Conservation (phyloP, 768 basidiomycete species). For the Naematelia encephala region DNA sequence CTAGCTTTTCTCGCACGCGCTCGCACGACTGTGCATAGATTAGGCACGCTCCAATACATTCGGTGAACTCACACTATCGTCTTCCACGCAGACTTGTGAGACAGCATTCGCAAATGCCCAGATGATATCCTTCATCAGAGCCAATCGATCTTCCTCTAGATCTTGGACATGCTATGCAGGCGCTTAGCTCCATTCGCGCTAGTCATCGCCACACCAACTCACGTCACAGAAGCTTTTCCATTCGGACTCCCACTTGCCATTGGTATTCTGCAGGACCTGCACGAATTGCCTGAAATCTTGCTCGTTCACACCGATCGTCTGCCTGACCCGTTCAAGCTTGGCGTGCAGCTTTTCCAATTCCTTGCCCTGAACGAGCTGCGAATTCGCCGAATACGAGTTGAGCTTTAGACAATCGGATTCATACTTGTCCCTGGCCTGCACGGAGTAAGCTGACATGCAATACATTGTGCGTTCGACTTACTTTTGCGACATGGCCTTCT, state of each 20-base stretch:
- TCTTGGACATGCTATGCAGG: constrained; percentile 69
- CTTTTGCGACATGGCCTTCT: constrained; percentile 75
- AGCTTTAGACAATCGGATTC: constrained; percentile 87
- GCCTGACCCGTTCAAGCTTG: constrained; percentile 82
- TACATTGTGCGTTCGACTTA: constrained; percentile 13
- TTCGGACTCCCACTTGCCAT: constrained; percentile 80
- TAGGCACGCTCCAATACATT: constrained; percentile 1
- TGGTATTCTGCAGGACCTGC: constrained; percentile 71
- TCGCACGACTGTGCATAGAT: constrained; percentile 72
- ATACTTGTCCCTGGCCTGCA: constrained; percentile 79
- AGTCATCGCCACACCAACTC: constrained; percentile 12
- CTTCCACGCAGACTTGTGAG: constrained; percentile 90
- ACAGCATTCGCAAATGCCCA: constrained; percentile 96
- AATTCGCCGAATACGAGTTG: constrained; percentile 89
- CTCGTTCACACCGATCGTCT: constrained; percentile 86
- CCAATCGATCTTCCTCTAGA: constrained; percentile 88
- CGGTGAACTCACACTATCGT: constrained; percentile 73
- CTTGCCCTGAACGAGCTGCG: constrained; percentile 83
- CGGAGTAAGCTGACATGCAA: not conserved
- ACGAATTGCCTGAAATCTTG: constrained; percentile 87
- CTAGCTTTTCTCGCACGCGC: constrained; percentile 75
- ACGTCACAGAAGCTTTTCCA: constrained; percentile 93
- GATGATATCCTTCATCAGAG: constrained; percentile 89
- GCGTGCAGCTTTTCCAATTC: constrained; percentile 84
- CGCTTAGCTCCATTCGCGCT: constrained; percentile 1